Percentiles rank a stretch among this genome's conserved stretches.
Conservation (phyloP, 352 stramenopile genomes). For the Phytophthora pinifolia region DNA sequence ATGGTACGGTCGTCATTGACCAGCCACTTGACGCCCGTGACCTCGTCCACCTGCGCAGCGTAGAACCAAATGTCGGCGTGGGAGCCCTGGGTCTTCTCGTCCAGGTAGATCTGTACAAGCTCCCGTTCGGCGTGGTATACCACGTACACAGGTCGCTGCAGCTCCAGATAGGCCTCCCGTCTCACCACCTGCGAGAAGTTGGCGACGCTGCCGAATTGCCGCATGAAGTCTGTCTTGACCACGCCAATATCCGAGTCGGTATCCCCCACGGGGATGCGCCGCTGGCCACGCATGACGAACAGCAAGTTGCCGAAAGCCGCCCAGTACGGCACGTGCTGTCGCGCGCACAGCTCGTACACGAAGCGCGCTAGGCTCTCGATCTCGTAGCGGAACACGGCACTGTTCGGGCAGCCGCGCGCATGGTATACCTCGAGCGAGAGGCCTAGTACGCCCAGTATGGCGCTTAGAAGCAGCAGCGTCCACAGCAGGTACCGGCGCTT, state of each 20-base stretch:
- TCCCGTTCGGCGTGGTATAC: conserved; percentile 57
- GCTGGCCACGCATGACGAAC: conserved; percentile 69
- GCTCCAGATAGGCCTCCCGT: conserved; percentile 46
- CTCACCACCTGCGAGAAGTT: conserved; percentile 56
- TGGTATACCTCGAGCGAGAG: conserved; percentile 65
- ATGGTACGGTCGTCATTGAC: conserved; percentile 80
- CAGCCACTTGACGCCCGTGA: conserved; percentile 42
- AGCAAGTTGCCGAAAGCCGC: conserved; percentile 72
- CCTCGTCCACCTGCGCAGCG: conserved; percentile 43
- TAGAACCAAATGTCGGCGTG: conserved; percentile 86
- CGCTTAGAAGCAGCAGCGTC: conserved; percentile 35
- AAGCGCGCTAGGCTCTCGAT: conserved; percentile 69
- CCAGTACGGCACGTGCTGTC: conserved; percentile 64
- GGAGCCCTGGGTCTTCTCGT: conserved; percentile 43
- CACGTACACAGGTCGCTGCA: conserved; percentile 48
- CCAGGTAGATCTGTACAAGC: conserved; percentile 68
- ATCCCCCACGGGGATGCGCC: conserved; percentile 67
- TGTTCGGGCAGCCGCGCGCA: conserved; percentile 60
- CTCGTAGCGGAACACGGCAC: conserved; percentile 63
- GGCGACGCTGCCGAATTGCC: conserved; percentile 44
- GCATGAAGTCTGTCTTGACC: conserved; percentile 54
- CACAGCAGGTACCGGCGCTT: conserved; percentile 41
- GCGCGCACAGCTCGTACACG: conserved; percentile 53
- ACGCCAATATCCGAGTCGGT: conserved; percentile 82
- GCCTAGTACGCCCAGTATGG: conserved; percentile 41